Base-by-base conservation (phyloP, 805 yeast species). In the Zygotorulaspora sp. region DNA sequence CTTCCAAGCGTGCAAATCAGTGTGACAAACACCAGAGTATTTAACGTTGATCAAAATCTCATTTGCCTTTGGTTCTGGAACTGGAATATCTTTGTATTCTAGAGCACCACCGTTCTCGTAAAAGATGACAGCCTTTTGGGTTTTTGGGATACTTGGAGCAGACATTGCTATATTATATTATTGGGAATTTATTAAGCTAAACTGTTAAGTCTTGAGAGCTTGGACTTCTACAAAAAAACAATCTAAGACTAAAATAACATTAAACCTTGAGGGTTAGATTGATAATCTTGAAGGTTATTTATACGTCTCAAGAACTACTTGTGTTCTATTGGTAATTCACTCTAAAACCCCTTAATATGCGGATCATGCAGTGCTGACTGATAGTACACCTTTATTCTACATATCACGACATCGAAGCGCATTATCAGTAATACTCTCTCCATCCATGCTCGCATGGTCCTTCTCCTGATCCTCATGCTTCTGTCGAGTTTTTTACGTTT, bases 1-100 rank as follows among this genome's bases (percentile, higher is more conserved):
- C 62, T 83, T 77, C 89, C 92, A 84, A 39, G 94, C 95, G 70
- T 87, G 96, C 62, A 87, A 75, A 61, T 86, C 96, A 24, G 95
- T 85, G 72, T 88, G 96, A 68, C 96, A 86, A 40, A 86, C 95
- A 66, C 96, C 96, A 18, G 95, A 78, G 73, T 80, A 86, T 68
- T 78, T 78, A 65, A 87, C 79, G 63, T 87, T 78, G 67, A 87
- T 71, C 61, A 87, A 73, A 50, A 86, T 71, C 67, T 86, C 89
- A 59, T 78, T 80, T 43, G 85, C 67, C 59, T 75, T 80, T 54
- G 95, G 95, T 33, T 61, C 65, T 55, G 95, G 94, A 40, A 85
- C 90, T 37, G 89, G 83, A 46, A 84, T 76, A 53, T 84, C 88
- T 59, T 74, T 74, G 72, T 78, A 80, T 45, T 66, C 62, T 50